A percentile compares a stretch with the other conserved stretches of the same genome.
These are phyloP conservation scores for Spiraea crenata DNA, from an alignment of 331 rosid genomes.

Conservation along the genomic window DNA sequence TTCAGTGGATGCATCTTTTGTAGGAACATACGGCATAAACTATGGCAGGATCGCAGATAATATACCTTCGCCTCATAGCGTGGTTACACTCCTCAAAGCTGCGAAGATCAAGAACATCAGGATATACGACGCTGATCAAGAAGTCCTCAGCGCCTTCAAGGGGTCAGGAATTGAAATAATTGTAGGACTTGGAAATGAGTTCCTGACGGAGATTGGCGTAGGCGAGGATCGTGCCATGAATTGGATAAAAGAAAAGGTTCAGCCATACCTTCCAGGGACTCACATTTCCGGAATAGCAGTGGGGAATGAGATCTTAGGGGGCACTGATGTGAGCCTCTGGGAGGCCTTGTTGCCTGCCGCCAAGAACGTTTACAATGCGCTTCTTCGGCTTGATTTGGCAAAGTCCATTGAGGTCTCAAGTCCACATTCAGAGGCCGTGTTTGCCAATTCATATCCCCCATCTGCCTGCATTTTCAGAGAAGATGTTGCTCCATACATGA, in stretches of 20 bases:
- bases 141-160: conserved; percentile 72
- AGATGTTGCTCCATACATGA: conserved; percentile 60
- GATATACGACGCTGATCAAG: conserved; percentile 64
- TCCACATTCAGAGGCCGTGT: conserved; percentile 93
- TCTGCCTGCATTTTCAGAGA: conserved; percentile 74
- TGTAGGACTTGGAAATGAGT: conserved; percentile 53
- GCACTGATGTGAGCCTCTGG: conserved; percentile 42
- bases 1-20: conserved; percentile 37
- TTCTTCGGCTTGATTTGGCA: conserved; percentile 44
- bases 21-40: conserved; percentile 82
- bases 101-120: conserved; percentile 66
- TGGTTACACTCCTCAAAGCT: conserved; percentile 85
- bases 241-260: conserved; percentile 84
- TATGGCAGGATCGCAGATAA: conserved; percentile 82
- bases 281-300: conserved; percentile 68
- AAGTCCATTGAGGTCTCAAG: conserved; percentile 65
- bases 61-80: conserved; percentile 65
- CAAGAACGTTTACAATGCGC: conserved; percentile 64
- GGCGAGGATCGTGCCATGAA: conserved; percentile 79
- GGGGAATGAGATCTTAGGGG: conserved; percentile 86
- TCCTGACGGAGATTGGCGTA: conserved; percentile 50
- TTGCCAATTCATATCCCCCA: conserved; percentile 78
- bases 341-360: conserved; percentile 74
- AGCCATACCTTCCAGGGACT: conserved; percentile 75
- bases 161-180: conserved; percentile 70